Evolutionary conservation across 1,284 basidiomycete genomes (phyloP).

Genomic region (Macrocybe sp.): DNA sequence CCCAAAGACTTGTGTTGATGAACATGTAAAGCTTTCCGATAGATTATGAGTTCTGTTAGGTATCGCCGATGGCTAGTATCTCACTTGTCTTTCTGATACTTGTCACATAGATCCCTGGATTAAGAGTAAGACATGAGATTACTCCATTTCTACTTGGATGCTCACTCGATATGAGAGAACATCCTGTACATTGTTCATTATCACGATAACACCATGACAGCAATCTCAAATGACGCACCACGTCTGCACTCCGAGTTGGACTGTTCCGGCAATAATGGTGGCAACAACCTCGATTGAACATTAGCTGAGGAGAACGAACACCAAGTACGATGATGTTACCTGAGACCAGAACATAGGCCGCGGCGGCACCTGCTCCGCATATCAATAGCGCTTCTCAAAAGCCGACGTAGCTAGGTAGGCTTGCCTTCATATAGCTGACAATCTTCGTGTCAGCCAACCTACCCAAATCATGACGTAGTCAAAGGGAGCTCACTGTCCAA

Average conservation of each 20-base stretch:
- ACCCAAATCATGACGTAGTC: constrained; percentile 3
- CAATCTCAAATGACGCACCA: constrained; percentile 31
- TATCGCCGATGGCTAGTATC: constrained; percentile 3
- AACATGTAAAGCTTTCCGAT: constrained; percentile 28
- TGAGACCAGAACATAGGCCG: constrained; percentile 52
- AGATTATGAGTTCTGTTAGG: constrained; percentile 1
- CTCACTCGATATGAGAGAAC: constrained; percentile 46
- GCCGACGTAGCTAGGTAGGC: not conserved
- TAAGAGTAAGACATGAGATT: not conserved
- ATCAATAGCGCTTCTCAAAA: not conserved
- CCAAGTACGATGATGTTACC: constrained; percentile 13
- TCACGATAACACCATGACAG: not conserved
- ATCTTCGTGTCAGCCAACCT: not conserved
- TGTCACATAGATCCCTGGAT: constrained; percentile 37
- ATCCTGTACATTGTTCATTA: constrained; percentile 29
- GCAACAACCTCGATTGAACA: constrained; percentile 42
- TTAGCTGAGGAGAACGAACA: not conserved
- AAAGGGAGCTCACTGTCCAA: constrained; percentile 52
- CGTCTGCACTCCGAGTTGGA: constrained; percentile 53
- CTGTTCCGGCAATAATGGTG: constrained; percentile 54
- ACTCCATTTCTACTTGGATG: not conserved
- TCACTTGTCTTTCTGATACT: constrained; percentile 34
- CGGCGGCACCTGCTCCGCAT: constrained; percentile 31
- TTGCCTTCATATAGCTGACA: constrained; percentile 31
- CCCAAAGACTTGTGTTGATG: constrained; percentile 33